phyloP scores from a whole-genome alignment of 208 protist species.

The Leishmania amazonensis region DNA sequence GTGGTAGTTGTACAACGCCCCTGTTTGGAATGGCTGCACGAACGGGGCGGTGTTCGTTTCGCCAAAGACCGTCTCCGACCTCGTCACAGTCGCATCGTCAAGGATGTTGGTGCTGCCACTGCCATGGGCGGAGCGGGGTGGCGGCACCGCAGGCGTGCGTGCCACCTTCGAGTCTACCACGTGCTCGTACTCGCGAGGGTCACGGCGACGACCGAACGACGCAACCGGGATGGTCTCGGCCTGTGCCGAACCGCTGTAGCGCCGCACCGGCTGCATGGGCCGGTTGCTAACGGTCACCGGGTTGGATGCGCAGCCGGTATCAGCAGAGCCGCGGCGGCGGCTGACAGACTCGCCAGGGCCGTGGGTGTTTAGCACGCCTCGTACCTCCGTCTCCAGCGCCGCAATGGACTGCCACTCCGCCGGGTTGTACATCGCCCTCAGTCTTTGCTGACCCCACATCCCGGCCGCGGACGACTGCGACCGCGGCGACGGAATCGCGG shows the following conservation, averaged over 20 bases:
- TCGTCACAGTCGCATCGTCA: not conserved
- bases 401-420: slow-evolving; percentile 60
- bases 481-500: slow-evolving; percentile 29
- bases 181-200: slow-evolving; percentile 30
- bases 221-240: slow-evolving; percentile 7
- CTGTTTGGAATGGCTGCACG: not conserved
- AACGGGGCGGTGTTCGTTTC: slow-evolving; percentile 7
- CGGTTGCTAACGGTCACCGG: slow-evolving; percentile 15
- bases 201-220: slow-evolving; percentile 14
- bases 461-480: slow-evolving; percentile 28
- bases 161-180: slow-evolving; percentile 19
- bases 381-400: slow-evolving; percentile 62
- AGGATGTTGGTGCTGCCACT: not conserved
- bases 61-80: not conserved
- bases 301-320: slow-evolving; percentile 6
- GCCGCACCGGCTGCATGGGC: not conserved
- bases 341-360: slow-evolving; percentile 32
- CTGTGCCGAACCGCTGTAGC: not conserved
- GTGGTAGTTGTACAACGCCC: slow-evolving; percentile 13
- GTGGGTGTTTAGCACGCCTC: slow-evolving; percentile 38
- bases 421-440: slow-evolving; percentile 52
- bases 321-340: slow-evolving; percentile 14
- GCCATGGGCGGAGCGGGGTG: not conserved
- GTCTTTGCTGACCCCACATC: slow-evolving; percentile 42
- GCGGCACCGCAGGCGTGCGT: not conserved